Base-by-base conservation (phyloP, 192 early-diverging fungal species). In the Chytriomyces hyalinus region DNA sequence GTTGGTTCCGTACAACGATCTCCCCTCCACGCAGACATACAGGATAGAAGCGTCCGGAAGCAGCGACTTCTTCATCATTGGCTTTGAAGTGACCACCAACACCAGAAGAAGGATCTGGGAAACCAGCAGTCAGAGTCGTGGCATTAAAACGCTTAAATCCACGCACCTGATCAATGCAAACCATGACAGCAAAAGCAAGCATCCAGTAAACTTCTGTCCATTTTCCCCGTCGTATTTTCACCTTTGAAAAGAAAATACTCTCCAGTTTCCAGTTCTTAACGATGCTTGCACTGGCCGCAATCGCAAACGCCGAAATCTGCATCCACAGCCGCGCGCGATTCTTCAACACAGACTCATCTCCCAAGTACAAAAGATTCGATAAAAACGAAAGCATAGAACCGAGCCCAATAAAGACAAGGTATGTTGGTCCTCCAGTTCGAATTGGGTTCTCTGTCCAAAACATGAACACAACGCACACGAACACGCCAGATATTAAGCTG, bases 1-100 rank as follows among this genome's bases (percentile, higher is more conserved):
- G 73, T 6, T 80, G 79, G 22, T 80, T 70, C 81, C 81, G 81
- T 13, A 51, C 60, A 45, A 78, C 68, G 8, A 75, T 74, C 17
- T 78, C 80, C 20, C 20, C 80, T 15, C 76, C 76, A 8, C 74
- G 62, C 26, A 10, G 49, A 36, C 36, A 36, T 36, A 36, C 36
- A 36, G 36, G 4, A 36, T 2, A 36, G 36, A 36, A 2, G 36
- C 36, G 36, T 36, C 36, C 36, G 36, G 36, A 36, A 36, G 36
- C 36, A 36, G 36, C 36, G 36, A 36, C 36, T 36, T 36, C 36
- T 36, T 36, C 36, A 36, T 36, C 36, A 36, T 36, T 4, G 36
- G 36, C 36, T 36, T 36, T 4, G 36, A 36, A 36, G 36, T 36
- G 36, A 36, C 4, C 36, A 36, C 62, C 10, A 50, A 77, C 10